Evolutionary conservation across 169 alveolate genomes (phyloP), one percentile per base, ranked within the genome.

Genomic region (Neospora caninum): DNA sequence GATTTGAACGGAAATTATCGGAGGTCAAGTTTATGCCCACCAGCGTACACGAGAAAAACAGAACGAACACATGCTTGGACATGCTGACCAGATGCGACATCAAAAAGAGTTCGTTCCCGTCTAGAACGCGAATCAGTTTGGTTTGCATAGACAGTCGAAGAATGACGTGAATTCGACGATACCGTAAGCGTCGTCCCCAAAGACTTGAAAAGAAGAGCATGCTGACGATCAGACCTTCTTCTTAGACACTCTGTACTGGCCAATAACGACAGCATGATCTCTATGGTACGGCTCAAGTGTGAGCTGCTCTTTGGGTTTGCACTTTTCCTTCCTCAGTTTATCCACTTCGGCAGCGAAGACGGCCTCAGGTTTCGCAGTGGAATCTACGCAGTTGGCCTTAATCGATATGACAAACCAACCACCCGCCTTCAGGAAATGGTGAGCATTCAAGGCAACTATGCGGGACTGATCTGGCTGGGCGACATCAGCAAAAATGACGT

Each of bases 381-480:
- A 98, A 97, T 99, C 99, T 91, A 99, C 99, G 95, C 99, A 99
- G 96, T 98, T 98, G 27, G 99, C 97, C 97, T 99, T 99, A 93
- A 99, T 99, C 80, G 99, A 98, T 92, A 99, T 99, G 93, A 99
- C 98, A 97, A 98, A 99, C 98, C 99, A 98, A 53, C 99, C 99
- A 94, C 99, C 98, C 93, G 99, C 98, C 96, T 99, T 99, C 95
- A 99, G 97, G 98, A 98, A 99, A 96, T 97, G 96, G 94, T 95
- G 96, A 0, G 99, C 99, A 95, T 99, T 99, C 88, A 98, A 92
- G 73, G 99, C 99, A 42, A 99, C 98, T 95, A 99, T 99, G 91
- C 99, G 98, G 67, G 99, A 99, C 96, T 99, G 99, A 96, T 99
- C 99, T 9, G 99, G 99, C 97, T 99, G 99, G 27, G 99, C 99